Evolutionary conservation across 2,329 filamentous ascomycete genomes (phyloP).

Genomic region (Aspergillus vadensis): DNA sequence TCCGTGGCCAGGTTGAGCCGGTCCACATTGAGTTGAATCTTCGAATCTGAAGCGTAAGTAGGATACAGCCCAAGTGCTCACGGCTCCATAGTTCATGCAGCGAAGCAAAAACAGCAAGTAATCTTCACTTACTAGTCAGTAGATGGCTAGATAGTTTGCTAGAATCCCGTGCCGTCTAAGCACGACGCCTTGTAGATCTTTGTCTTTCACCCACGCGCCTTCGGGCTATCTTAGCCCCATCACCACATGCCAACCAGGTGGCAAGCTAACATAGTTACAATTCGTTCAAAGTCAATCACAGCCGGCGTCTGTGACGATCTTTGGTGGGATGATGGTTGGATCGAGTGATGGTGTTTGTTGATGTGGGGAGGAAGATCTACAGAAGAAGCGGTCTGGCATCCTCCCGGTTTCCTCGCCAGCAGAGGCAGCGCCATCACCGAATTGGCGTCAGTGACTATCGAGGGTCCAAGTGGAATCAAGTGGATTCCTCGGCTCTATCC

Average conservation of each 20-base stretch:
- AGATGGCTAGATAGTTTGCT: not conserved
- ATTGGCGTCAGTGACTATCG: slow-evolving; percentile 3
- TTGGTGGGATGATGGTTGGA: not conserved
- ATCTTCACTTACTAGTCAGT: not conserved
- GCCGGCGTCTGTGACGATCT: slow-evolving; percentile 1
- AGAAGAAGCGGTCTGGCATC: slow-evolving; percentile 9
- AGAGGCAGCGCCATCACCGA: not conserved
- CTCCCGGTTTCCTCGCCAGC: not conserved
- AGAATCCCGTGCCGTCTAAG: not conserved
- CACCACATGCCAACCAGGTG: slow-evolving; percentile 6
- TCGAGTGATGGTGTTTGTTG: slow-evolving; percentile 2
- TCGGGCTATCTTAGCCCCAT: not conserved
- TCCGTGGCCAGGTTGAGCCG: not conserved
- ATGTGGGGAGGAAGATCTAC: slow-evolving; percentile 7
- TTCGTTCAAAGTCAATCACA: not conserved
- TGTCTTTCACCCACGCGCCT: not conserved
- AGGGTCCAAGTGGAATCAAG: not conserved
- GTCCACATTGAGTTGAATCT: not conserved
- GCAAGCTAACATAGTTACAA: not conserved
- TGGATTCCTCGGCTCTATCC: not conserved
- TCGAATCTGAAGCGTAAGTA: slow-evolving; percentile 2
- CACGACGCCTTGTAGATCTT: not conserved
- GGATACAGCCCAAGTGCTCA: not conserved
- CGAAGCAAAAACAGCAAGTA: not conserved
- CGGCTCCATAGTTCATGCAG: slow-evolving; percentile 6